Evolutionary conservation across 176 grass and related monocot species (phyloP).

Genomic region (Eremochloa ophiuroides): DNA sequence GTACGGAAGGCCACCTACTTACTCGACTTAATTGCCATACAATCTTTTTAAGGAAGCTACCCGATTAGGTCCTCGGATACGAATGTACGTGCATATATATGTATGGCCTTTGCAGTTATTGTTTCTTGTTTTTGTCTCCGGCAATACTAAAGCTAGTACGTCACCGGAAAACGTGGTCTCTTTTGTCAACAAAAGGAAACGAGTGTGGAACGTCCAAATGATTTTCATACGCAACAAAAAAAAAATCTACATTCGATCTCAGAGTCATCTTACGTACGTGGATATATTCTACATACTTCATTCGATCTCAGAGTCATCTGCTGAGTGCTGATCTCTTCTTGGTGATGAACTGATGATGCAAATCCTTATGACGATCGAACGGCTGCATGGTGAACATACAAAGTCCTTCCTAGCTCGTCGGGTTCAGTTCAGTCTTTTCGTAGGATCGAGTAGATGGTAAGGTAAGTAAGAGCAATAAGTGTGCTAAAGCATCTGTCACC

Average conservation of each 20-base stretch:
- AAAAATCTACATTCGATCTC: no score
- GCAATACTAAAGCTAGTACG: not conserved
- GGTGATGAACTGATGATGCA: no score
- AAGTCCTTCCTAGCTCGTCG: not conserved
- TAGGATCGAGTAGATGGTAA: not conserved
- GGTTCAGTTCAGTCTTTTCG: not conserved
- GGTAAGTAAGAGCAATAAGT: not conserved
- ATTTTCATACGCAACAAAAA: not conserved
- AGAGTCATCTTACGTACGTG: no score
- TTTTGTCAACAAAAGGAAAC: slow-evolving; percentile 5
- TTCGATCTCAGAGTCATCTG: no score
- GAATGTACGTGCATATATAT: not conserved
- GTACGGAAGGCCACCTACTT: no score
- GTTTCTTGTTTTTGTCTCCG: slow-evolving; percentile 12
- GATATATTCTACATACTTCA: no score
- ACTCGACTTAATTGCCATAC: slow-evolving; percentile 29
- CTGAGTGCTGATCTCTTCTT: no score
- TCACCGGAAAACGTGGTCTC: not conserved
- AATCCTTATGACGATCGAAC: no score
- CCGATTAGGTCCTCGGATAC: slow-evolving; percentile 10
- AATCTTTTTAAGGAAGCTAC: slow-evolving; percentile 22
- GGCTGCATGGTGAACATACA: no score
- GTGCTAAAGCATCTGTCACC: not conserved
- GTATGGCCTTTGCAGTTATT: slow-evolving; percentile 7
- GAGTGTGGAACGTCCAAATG: not conserved